Evolutionary conservation across 2,329 filamentous ascomycete genomes (phyloP).

Genomic region (Ascochyta rabiei): DNA sequence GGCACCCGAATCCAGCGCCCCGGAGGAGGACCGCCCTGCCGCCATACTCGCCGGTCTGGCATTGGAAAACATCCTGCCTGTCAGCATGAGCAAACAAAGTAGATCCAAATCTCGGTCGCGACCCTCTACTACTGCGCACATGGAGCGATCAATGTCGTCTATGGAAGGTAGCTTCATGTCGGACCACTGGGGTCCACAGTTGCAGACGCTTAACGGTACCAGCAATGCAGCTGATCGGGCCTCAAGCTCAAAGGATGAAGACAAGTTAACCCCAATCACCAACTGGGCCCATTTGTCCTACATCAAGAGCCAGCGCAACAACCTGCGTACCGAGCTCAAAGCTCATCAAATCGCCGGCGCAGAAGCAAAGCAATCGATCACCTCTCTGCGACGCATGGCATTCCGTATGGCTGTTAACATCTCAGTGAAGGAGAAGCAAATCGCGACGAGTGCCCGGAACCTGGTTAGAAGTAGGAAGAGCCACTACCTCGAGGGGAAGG

Average conservation of each 20-base stretch:
- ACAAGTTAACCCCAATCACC: conserved; percentile 37
- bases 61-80: conserved; percentile 40
- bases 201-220: conserved; percentile 17
- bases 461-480: conserved; percentile 41
- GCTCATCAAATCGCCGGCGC: conserved; percentile 41
- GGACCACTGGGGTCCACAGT: conserved; percentile 32
- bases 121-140: conserved; percentile 31
- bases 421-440: conserved; percentile 48
- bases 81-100: conserved; percentile 31
- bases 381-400: conserved; percentile 44
- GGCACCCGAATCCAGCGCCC: conserved; percentile 16
- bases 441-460: conserved; percentile 41
- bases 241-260: conserved; percentile 26
- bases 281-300: conserved; percentile 47
- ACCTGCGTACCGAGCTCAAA: conserved; percentile 41
- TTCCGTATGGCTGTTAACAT: conserved; percentile 49
- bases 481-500: conserved; percentile 38
- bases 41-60: conserved; percentile 26
- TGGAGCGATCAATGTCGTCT: conserved; percentile 41
- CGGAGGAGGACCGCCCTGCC: conserved; percentile 27
- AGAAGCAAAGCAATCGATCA: conserved; percentile 44
- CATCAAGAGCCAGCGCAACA: conserved; percentile 44
- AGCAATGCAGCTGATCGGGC: conserved; percentile 18
- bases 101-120: conserved; percentile 26
- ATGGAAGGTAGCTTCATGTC: conserved; percentile 43